A percentile compares a stretch with the other conserved stretches of the same genome.
phyloP scores from a whole-genome alignment of 805 yeast genomes.

The Starmerella tilneyi region DNA sequence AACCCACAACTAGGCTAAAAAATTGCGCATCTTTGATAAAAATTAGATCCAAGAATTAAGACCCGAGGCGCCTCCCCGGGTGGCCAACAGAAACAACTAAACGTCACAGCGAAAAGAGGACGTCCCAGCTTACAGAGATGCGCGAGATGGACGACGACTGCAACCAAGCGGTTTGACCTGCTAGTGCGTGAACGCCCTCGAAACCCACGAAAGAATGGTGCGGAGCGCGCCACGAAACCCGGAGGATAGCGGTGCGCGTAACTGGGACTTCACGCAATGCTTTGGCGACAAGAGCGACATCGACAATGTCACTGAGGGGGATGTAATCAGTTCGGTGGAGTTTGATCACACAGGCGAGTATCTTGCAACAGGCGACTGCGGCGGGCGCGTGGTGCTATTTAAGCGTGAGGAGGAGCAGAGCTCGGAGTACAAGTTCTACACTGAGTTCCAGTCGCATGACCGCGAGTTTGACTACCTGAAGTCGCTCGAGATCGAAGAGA shows the following conservation, averaged over 20 bases:
- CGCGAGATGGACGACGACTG: not conserved
- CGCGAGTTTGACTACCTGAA: slow-evolving; percentile 96
- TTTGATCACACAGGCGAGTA: slow-evolving; percentile 91
- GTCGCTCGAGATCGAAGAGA: slow-evolving; percentile 93
- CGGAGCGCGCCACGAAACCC: slow-evolving; percentile 13
- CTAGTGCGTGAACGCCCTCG: not conserved
- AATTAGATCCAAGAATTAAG: no score
- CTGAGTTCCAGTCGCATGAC: slow-evolving; percentile 96
- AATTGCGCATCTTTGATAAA: not conserved
- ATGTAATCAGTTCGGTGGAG: slow-evolving; percentile 92
- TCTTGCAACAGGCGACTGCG: slow-evolving; percentile 96
- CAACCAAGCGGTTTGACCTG: not conserved
- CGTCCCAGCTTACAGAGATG: slow-evolving; percentile 4
- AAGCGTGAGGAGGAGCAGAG: slow-evolving; percentile 57
- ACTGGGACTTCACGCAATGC: slow-evolving; percentile 90
- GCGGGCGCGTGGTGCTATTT: slow-evolving; percentile 93
- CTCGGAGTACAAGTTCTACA: slow-evolving; percentile 78
- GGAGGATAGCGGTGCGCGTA: slow-evolving; percentile 30
- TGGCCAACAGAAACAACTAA: no score
- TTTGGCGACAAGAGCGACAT: slow-evolving; percentile 98
- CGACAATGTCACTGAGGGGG: slow-evolving; percentile 91
- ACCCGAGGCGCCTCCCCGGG: not conserved
- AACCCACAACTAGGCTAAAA: not conserved
- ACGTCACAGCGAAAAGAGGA: not conserved
- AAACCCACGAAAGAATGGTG: slow-evolving; percentile 3